Base-by-base conservation (phyloP, 345 rosid genomes). In the Syzygium aqueum region DNA sequence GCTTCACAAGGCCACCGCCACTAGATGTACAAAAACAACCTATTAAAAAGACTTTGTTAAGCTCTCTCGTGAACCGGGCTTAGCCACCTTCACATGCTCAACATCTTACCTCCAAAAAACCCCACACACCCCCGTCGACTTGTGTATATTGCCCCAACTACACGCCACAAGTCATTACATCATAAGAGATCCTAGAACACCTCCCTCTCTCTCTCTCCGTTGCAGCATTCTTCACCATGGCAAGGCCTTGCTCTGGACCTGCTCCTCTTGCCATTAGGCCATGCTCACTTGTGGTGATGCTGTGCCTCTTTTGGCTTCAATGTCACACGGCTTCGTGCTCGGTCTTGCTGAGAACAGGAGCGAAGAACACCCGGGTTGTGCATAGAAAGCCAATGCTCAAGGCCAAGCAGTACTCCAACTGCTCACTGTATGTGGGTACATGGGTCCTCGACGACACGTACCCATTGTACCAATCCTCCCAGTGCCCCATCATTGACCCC, bases 371-470 rank as follows among this genome's bases (percentile, higher is more conserved):
- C 23, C 59, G 85, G 43, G 78, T 12, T 61, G 78, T 21, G 13
- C 80, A 73, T 33, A n/a, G 53, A 14, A 43, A 61, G 67, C 87
- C 87, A 27, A 19, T 40, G 33, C 53, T 85, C 25, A 51, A 37
- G 33, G 77, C 77, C 21, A 86, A 86, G 54, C 87, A 63, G 11
- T 33, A 73, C 25, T 61, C 86, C 46, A 80, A 65, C 51, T 88
- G 89, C 50, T 50, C 78, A 9, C 43, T 88, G 80, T 88, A 85
- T 50, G 78, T 43, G 50, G 89, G 89, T 22, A 57, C 65, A 19
- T 88, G 89, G 89, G 84, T 88, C 37, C 82, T 86, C 19, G 89
- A 88, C 67, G 85, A 82, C n/a, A 43, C 87, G 65, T 88, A 57
- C 10, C 89, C 87, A 0, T 59, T 88, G 52, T 88, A 88, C 85